Evolutionary conservation across 2,329 filamentous ascomycete genomes (phyloP).

Genomic region (Neofusicoccum laricinum): DNA sequence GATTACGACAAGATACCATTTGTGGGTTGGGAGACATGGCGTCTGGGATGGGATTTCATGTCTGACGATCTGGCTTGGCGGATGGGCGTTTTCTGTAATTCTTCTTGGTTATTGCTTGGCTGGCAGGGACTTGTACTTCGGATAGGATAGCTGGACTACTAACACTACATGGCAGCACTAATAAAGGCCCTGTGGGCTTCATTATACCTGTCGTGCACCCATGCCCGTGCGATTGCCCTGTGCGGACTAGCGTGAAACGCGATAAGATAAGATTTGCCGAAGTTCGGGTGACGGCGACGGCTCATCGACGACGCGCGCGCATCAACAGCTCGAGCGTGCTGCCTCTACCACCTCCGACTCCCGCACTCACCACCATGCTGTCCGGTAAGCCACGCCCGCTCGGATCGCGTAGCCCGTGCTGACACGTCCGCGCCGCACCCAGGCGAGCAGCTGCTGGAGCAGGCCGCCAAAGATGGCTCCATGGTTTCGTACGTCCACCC

Average conservation of each 20-base stretch:
- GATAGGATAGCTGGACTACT: conserved; percentile 4
- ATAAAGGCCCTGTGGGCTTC: conserved; percentile 1
- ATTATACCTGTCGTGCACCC: not conserved
- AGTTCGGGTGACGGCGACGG: not conserved
- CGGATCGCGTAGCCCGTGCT: not conserved
- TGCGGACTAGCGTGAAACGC: not conserved
- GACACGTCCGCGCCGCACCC: not conserved
- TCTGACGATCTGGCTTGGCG: not conserved
- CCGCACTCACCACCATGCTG: conserved; percentile 9
- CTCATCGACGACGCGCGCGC: conserved; percentile 10
- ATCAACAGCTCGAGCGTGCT: not conserved
- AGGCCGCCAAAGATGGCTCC: conserved; percentile 56
- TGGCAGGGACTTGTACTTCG: not conserved
- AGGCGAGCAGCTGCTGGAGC: conserved; percentile 51
- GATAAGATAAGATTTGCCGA: conserved; percentile 13
- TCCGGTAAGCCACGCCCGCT: not conserved
- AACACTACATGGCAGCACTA: conserved; percentile 5
- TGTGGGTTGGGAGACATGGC: not conserved
- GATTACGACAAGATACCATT: conserved; percentile 9
- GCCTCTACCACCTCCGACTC: not conserved
- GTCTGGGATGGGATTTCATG: conserved; percentile 1
- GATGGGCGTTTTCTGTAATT: conserved; percentile 2
- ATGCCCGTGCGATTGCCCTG: not conserved
- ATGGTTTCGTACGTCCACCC: conserved; percentile 54
- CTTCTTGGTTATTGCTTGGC: conserved; percentile 5